Percentiles rank a stretch among this genome's conserved stretches.
These are phyloP conservation scores for Cercospora zeae-maydis DNA, from an alignment of 2,329 filamentous ascomycete species.

Conservation along the genomic window DNA sequence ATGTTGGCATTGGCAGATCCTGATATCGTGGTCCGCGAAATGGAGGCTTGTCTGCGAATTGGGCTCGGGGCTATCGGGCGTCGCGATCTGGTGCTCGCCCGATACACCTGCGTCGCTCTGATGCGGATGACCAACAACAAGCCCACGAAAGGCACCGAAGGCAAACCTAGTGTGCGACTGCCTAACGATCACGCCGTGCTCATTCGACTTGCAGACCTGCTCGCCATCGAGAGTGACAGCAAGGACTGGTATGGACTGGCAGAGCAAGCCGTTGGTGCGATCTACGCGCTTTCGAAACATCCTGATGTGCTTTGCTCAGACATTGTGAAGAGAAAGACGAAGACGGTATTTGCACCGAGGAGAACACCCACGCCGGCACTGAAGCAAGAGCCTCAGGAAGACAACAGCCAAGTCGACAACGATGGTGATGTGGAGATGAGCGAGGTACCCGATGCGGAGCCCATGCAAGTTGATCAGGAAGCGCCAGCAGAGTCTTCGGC, in stretches of 20 bases:
- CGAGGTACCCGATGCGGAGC: conserved; percentile 32
- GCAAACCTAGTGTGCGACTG: conserved; percentile 67
- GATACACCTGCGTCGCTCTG: conserved; percentile 92
- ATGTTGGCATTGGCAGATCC: conserved; percentile 94
- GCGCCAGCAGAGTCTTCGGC: conserved; percentile 21
- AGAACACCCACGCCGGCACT: conserved; percentile 34
- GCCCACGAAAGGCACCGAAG: conserved; percentile 67
- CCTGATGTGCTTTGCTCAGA: conserved; percentile 91
- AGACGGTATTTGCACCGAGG: conserved; percentile 67
- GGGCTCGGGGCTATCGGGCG: conserved; percentile 78
- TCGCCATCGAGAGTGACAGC: conserved; percentile 79
- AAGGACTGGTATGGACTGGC: conserved; percentile 93
- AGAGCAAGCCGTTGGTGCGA: conserved; percentile 92
- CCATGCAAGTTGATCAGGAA: conserved; percentile 24
- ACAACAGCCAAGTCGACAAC: conserved; percentile 32
- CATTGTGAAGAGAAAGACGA: conserved; percentile 81
- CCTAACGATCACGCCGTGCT: conserved; percentile 90
- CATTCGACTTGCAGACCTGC: conserved; percentile 73
- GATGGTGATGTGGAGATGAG: conserved; percentile 40
- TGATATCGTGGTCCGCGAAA: conserved; percentile 89
- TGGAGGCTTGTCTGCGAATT: conserved; percentile 89
- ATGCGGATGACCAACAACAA: conserved; percentile 84
- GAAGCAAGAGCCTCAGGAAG: conserved; percentile 26
- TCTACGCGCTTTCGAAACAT: conserved; percentile 90
- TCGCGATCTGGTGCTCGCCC: conserved; percentile 80